Base-by-base conservation (phyloP, 2,329 filamentous ascomycete species). In the Alternaria gansuensis region DNA sequence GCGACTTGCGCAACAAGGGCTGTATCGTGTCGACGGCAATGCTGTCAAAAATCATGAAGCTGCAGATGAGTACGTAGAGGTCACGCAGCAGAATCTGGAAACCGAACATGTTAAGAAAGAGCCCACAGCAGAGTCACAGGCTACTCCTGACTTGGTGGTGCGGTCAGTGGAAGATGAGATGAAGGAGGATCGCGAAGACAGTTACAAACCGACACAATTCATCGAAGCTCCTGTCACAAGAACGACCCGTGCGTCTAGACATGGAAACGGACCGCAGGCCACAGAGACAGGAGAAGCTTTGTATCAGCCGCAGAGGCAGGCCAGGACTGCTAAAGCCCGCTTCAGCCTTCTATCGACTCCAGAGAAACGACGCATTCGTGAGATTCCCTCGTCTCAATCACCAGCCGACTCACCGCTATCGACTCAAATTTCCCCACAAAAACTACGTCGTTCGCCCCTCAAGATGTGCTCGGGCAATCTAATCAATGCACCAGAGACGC, bases 371-470 rank as follows among this genome's bases (percentile, higher is more conserved):
- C 66, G 65, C 5, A 51, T 75, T 6, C 59, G 63, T n/a, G 72
- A 72, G 49, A 76, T 77, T 44, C 66, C 70, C 10, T 76, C 75
- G 2, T 77, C 75, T n/a, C 75, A 77, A 44, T 77, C 75, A 21
- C 74, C 75, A 13, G 56, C 71, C 7, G 71, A 74, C 5, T 72
- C 73, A 3, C 62, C 67, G 1, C 44, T 75, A 0, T 75, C 70
- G 10, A 73, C 67, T n/a, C 72, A 73, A 17, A 24, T 55, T 3
- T 68, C 71, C 3, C 69, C 69, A 13, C 51, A 64, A 4, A 72
- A 67, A 31, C 44, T 44, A 5, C 24, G 51, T 13, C 64, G 64
- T 11, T 57, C 63, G 10, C 67, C 65, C 4, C 41, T 72, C 26
- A 61, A 64, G 40, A 52, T 63, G 33, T 55, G 66, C 6, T 61